These are phyloP conservation scores for Hypholoma sublateritium DNA, from an alignment of 768 basidiomycete genomes.

Conservation along the genomic window DNA sequence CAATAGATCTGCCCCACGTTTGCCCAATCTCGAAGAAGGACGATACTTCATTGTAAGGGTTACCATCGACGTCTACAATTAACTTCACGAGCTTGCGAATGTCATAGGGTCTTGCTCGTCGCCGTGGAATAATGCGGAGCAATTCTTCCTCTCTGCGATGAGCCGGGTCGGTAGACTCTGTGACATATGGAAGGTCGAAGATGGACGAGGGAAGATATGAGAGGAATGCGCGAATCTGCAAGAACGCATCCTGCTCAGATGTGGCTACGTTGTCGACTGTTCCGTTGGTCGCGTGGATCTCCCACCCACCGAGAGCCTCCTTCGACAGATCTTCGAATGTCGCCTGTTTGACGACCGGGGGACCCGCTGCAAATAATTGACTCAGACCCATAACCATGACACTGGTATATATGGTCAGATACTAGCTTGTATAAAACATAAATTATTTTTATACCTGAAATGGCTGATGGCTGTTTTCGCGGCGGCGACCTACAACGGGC, in stretches of 20 bases:
- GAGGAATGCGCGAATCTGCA: slow-evolving; percentile 33
- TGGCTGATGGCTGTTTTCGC: slow-evolving; percentile 38
- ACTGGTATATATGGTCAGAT: slow-evolving; percentile 15
- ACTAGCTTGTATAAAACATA: too few relatives aligned
- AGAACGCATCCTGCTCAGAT: slow-evolving; percentile 36
- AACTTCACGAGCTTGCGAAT: slow-evolving; percentile 33
- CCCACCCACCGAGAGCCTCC: slow-evolving; percentile 35
- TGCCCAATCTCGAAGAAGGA: slow-evolving; percentile 39
- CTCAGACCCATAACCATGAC: slow-evolving; percentile 43
- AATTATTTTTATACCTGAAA: slow-evolving; percentile 39
- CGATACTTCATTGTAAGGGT: slow-evolving; percentile 15
- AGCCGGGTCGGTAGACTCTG: slow-evolving; percentile 20
- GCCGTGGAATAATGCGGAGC: slow-evolving; percentile 34
- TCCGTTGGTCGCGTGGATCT: slow-evolving; percentile 36
- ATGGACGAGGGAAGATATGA: slow-evolving; percentile 42
- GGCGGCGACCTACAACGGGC: slow-evolving; percentile 41
- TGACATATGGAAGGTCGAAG: slow-evolving; percentile 32
- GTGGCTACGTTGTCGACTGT: slow-evolving; percentile 36
- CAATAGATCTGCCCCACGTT: slow-evolving; percentile 35
- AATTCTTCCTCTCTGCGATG: slow-evolving; percentile 34
- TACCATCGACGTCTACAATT: slow-evolving; percentile 28
- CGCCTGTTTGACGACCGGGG: slow-evolving; percentile 36
- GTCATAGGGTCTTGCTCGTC: slow-evolving; percentile 34
- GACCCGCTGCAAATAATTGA: slow-evolving; percentile 34
- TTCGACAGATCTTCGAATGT: slow-evolving; percentile 36